phyloP scores from a whole-genome alignment of 345 rosid genomes.

The Luvunga scandens region DNA sequence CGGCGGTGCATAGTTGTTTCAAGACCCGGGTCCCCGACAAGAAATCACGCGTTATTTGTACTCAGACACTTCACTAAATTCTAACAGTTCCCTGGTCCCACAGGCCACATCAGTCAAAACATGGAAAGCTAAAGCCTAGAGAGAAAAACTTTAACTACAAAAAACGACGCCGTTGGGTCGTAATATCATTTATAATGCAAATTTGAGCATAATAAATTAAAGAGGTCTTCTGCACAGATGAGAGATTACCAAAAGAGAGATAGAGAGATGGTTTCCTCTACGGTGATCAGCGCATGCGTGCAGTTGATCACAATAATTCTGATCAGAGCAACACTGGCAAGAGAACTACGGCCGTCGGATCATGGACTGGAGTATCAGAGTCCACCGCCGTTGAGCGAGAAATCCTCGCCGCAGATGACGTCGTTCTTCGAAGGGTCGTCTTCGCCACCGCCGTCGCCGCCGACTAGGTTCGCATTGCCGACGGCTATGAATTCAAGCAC shows the following conservation, averaged over 20 bases:
- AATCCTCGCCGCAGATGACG: slow-evolving; percentile 42
- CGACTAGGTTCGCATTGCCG: slow-evolving; percentile 40
- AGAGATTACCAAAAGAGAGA: no score
- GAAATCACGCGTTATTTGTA: slow-evolving; percentile 10
- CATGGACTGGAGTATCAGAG: slow-evolving; percentile 65
- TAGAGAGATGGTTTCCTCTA: neutral
- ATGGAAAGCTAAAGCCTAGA: neutral
- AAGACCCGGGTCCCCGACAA: slow-evolving; percentile 1
- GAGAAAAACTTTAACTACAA: neutral
- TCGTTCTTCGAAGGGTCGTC: slow-evolving; percentile 44
- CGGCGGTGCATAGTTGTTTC: slow-evolving; percentile 15
- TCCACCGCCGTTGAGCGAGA: slow-evolving; percentile 31
- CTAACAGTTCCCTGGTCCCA: neutral
- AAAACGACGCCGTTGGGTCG: neutral
- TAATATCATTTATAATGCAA: neutral
- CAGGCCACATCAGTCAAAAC: neutral
- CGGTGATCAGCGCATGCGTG: neutral
- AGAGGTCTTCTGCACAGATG: neutral
- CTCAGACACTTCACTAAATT: neutral
- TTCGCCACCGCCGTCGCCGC: slow-evolving; percentile 12
- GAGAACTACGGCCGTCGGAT: slow-evolving; percentile 67
- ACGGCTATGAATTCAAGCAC: slow-evolving; percentile 34
- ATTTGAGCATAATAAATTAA: neutral
- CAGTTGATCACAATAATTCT: slow-evolving; percentile 22
- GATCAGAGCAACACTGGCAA: slow-evolving; percentile 24